phyloP scores from a whole-genome alignment of 305 asterid species.

The Fraxinus albicans region DNA sequence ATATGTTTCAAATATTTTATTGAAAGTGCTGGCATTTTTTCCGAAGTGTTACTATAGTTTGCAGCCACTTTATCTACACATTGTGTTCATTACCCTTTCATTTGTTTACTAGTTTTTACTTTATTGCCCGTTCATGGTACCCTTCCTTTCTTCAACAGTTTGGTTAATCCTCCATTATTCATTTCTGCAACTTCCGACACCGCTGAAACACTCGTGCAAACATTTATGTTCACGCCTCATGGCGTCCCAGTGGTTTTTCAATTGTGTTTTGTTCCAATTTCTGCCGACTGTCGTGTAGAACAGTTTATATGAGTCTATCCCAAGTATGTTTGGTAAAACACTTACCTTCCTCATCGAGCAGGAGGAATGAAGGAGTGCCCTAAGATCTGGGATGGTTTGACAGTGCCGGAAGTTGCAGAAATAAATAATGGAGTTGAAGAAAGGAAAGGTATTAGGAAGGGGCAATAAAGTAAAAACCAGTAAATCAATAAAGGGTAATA shows the following conservation, averaged over 20 bases:
- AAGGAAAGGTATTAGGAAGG: background rate
- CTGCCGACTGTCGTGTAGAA: no score
- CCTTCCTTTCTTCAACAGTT: background rate
- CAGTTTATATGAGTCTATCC: no score
- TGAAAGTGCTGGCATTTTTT: background rate
- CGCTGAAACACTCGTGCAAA: background rate
- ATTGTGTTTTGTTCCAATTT: no score
- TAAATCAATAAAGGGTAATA: background rate
- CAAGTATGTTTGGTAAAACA: no score
- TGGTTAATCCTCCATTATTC: no score
- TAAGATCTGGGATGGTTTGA: no score
- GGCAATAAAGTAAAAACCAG: background rate
- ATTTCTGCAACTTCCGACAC: background rate
- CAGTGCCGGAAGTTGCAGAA: background rate
- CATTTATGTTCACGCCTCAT: no score
- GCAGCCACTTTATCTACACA: background rate
- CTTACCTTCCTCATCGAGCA: no score
- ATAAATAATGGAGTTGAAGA: background rate
- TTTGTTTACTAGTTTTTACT: background rate
- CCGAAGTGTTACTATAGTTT: background rate
- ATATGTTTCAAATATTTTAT: background rate
- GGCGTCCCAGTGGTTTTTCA: background rate
- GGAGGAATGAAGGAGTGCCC: no score
- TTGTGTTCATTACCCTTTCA: no score
- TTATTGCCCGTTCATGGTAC: background rate